Conservation (phyloP, 768 basidiomycete species). For the Mycena kentingensis region DNA sequence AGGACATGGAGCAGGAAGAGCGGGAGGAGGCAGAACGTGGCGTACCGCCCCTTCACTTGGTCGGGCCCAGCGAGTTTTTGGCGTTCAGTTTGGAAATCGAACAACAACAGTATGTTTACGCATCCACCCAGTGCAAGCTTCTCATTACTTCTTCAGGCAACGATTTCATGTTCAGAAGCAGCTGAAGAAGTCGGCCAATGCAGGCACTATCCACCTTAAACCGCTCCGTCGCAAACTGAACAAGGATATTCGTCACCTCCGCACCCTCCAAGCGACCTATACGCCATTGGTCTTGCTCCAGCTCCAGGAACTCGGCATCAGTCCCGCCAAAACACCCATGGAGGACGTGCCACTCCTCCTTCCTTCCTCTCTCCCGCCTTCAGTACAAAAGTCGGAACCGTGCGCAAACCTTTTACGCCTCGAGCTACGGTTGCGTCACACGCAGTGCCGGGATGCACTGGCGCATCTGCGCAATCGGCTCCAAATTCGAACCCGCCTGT, state of each 20-base stretch:
- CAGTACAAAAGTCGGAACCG: slow-evolving; percentile 1
- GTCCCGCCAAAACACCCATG: not conserved
- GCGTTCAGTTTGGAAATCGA: too few species aligned
- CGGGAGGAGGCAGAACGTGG: not conserved
- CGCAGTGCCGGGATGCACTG: slow-evolving; percentile 23
- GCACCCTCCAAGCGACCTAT: slow-evolving; percentile 2
- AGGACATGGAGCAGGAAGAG: not conserved
- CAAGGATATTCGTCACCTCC: not conserved
- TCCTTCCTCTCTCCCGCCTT: slow-evolving; percentile 11
- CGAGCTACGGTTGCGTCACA: slow-evolving; percentile 21
- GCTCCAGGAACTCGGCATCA: not conserved
- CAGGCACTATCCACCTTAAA: not conserved
- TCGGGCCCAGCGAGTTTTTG: too few species aligned
- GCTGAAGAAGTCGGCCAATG: slow-evolving; percentile 3
- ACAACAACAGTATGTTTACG: too few species aligned
- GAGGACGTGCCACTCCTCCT: slow-evolving; percentile 17
- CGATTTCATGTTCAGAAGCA: slow-evolving; percentile 1
- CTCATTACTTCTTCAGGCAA: too few species aligned
- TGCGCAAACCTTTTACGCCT: slow-evolving; percentile 7
- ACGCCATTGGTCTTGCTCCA: not conserved
- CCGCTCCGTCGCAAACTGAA: not conserved
- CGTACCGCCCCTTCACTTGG: not conserved
- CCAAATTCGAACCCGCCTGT: slow-evolving; percentile 20
- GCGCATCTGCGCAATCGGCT: slow-evolving; percentile 20
- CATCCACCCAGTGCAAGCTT: too few species aligned